Conservation (phyloP, 148 eudicot genomes). For the Amaranthus hypochondriacus region DNA sequence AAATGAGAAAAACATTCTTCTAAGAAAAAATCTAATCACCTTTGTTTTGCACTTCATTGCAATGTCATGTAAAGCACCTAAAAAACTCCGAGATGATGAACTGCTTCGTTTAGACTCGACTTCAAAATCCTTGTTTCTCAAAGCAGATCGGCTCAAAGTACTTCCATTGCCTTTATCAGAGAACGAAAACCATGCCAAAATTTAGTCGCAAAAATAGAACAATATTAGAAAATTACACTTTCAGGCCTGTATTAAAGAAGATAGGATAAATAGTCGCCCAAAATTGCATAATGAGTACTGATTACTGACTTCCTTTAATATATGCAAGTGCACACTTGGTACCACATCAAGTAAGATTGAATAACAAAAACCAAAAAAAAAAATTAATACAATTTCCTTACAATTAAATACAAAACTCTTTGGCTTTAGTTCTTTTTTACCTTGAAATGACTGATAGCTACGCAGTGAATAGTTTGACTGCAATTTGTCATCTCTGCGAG, state of each 20-base stretch:
- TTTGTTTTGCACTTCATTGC: conserved; percentile 78
- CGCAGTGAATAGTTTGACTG: conserved; percentile 43
- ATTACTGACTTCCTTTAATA: background rate
- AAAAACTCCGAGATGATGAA: conserved; percentile 46
- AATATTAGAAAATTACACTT: too few relatives aligned
- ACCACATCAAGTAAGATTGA: background rate
- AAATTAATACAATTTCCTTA: too few relatives aligned
- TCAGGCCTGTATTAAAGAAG: too few relatives aligned
- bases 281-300: background rate
- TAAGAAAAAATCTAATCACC: conserved; percentile 35
- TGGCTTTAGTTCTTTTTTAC: conserved; percentile 29
- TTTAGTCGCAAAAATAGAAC: background rate
- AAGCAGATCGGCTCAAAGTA: conserved; percentile 44
- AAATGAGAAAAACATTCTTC: background rate
- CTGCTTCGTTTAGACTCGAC: conserved; percentile 43
- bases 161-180: conserved; percentile 49
- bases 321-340: background rate
- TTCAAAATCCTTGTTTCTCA: conserved; percentile 57
- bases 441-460: conserved; percentile 50
- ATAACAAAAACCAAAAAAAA: background rate
- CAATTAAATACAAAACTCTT: background rate
- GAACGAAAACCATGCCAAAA: too few relatives aligned
- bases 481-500: conserved; percentile 58
- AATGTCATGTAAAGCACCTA: conserved; percentile 75
- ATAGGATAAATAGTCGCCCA: too few relatives aligned